phyloP scores from a whole-genome alignment of 2,329 filamentous ascomycete genomes.

The Exophiala viscosa region DNA sequence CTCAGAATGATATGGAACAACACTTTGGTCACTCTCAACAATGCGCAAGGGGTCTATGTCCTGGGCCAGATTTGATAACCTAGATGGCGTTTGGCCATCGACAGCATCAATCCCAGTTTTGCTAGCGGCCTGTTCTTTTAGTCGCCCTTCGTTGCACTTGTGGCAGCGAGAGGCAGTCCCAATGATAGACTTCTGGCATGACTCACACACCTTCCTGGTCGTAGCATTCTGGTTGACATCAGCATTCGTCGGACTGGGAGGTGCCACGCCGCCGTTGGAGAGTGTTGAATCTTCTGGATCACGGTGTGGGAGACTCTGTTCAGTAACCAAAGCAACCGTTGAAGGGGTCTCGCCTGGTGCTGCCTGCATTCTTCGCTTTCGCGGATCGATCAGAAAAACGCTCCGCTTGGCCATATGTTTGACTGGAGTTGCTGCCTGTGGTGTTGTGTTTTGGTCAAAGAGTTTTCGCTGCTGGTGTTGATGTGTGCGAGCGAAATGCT shows the following conservation, averaged over 20 bases:
- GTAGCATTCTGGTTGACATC: neutral
- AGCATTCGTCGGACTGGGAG: neutral
- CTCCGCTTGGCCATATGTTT: neutral
- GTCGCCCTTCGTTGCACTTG: neutral
- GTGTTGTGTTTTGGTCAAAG: neutral
- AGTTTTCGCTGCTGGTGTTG: neutral
- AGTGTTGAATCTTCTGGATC: neutral
- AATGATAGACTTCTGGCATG: constrained; percentile 2
- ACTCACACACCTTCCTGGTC: neutral
- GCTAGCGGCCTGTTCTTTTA: neutral
- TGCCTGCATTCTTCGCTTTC: neutral
- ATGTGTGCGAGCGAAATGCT: too few relatives aligned
- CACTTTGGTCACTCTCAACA: too few relatives aligned
- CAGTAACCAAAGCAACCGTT: too few relatives aligned
- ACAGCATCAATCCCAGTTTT: neutral
- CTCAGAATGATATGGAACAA: too few relatives aligned
- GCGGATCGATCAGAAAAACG: neutral
- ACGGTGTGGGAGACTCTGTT: neutral
- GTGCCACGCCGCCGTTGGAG: neutral
- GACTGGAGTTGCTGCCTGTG: neutral
- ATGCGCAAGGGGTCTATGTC: too few relatives aligned
- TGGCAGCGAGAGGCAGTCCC: neutral
- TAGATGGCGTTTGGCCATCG: neutral
- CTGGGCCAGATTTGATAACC: neutral
- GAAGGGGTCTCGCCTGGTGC: too few relatives aligned